Percentiles rank a stretch among this genome's conserved stretches.
phyloP scores from a whole-genome alignment of 306 rosid genomes.

The Argentina anserina region DNA sequence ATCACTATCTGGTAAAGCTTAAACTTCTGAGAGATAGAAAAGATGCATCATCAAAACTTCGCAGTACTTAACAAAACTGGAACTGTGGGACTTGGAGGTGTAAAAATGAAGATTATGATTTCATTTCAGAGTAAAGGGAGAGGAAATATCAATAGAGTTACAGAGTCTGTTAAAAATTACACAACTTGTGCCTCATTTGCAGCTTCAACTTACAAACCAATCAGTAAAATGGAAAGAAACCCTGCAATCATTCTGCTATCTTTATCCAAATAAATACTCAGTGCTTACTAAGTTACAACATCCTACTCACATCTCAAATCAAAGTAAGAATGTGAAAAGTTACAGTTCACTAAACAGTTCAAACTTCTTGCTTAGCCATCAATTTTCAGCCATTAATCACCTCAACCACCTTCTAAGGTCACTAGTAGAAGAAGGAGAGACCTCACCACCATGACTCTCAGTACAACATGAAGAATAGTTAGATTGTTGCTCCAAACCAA shows the following conservation, averaged over 20 bases:
- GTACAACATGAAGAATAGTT: slow-evolving; percentile 91
- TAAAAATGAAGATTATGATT: not conserved
- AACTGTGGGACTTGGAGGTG: not conserved
- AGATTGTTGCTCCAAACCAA: slow-evolving; percentile 79
- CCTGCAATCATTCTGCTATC: slow-evolving; percentile 11
- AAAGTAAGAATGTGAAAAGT: slow-evolving; percentile 29
- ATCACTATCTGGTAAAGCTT: slow-evolving; percentile 16
- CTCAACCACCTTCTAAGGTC: slow-evolving; percentile 88
- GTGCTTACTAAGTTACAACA: slow-evolving; percentile 31
- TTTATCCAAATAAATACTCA: slow-evolving; percentile 29
- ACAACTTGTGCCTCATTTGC: slow-evolving; percentile 16
- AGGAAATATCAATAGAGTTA: not conserved
- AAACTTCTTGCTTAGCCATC: not conserved
- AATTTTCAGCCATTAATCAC: slow-evolving; percentile 34
- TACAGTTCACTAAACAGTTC: slow-evolving; percentile 13
- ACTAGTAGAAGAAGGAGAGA: slow-evolving; percentile 83
- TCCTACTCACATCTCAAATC: slow-evolving; percentile 26
- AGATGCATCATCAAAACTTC: not conserved
- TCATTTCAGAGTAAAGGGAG: not conserved
- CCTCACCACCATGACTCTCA: slow-evolving; percentile 80
- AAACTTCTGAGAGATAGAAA: not conserved
- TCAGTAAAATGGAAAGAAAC: slow-evolving; percentile 20
- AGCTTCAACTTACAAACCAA: slow-evolving; percentile 27
- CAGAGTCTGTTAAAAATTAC: not conserved
- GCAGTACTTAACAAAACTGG: not conserved